These are phyloP conservation scores for Chaetomium sp. DNA, from an alignment of 2,329 filamentous ascomycete species.

Conservation along the genomic window DNA sequence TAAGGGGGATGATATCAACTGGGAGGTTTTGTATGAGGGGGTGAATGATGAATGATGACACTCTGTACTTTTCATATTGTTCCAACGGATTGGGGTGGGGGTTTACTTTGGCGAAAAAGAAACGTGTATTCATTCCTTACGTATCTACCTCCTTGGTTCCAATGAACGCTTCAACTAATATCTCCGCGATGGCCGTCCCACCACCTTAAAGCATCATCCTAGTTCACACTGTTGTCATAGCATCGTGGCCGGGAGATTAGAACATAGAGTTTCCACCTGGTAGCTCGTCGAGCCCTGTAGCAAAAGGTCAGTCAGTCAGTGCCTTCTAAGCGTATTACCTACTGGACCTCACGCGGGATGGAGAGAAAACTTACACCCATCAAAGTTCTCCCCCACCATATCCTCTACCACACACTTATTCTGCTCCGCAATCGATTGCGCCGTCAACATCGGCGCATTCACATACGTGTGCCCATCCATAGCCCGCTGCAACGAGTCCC, in stretches of 20 bases:
- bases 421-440: conserved; percentile 25
- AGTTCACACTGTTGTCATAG: too few relatives aligned
- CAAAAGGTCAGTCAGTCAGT: background rate
- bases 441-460: conserved; percentile 25
- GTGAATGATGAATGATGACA: too few relatives aligned
- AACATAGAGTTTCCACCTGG: conserved; percentile 9
- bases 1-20: too few relatives aligned
- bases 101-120: too few relatives aligned
- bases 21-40: too few relatives aligned
- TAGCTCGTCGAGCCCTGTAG: conserved; percentile 7
- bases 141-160: too few relatives aligned
- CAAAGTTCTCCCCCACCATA: conserved; percentile 25
- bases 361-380: conserved; percentile 24
- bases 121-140: too few relatives aligned
- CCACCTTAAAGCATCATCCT: too few relatives aligned
- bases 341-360: background rate
- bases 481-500: conserved; percentile 34
- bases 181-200: too few relatives aligned
- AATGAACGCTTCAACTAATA: too few relatives aligned
- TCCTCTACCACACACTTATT: conserved; percentile 26
- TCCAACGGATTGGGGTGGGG: too few relatives aligned
- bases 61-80: too few relatives aligned
- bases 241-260: background rate
- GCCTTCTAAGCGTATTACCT: background rate
- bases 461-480: conserved; percentile 33